Evolutionary conservation across 306 rosid species (phyloP).

Genomic region (Medicago lupulina): DNA sequence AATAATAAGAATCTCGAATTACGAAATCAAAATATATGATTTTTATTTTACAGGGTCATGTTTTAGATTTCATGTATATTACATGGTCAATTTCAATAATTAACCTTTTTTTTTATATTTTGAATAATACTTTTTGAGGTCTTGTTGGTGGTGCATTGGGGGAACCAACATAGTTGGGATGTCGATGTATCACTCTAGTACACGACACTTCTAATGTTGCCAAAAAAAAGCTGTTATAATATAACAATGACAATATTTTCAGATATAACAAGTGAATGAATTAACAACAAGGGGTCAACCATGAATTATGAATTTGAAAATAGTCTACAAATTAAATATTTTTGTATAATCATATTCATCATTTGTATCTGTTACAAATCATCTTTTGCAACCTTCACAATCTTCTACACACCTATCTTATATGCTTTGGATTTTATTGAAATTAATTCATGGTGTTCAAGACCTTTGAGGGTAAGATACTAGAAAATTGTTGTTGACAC

Average conservation of each 20-base stretch:
- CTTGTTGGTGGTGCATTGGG: no score
- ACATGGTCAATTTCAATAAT: no score
- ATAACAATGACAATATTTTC: conserved; percentile 82
- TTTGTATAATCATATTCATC: conserved; percentile 91
- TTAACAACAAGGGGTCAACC: conserved; percentile 79
- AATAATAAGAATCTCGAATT: no score
- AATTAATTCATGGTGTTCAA: conserved; percentile 60
- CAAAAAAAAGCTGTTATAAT: conserved; percentile 68
- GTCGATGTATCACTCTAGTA: no score
- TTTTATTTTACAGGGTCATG: no score
- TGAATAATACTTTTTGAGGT: no score
- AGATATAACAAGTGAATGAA: conserved; percentile 70
- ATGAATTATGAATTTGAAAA: conserved; percentile 72
- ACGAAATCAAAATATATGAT: no score
- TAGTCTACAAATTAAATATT: conserved; percentile 78
- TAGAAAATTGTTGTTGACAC: no score
- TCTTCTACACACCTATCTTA: conserved; percentile 74
- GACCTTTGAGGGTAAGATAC: conserved; percentile 65
- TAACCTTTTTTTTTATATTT: no score
- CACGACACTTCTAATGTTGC: no score
- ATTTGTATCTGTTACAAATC: conserved; percentile 65
- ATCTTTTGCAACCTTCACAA: conserved; percentile 64
- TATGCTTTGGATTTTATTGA: conserved; percentile 45
- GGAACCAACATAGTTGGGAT: no score
- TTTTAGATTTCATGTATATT: no score